Evolutionary conservation across 495 filamentous ascomycete genomes (phyloP).

Genomic region (Podospora australis): DNA sequence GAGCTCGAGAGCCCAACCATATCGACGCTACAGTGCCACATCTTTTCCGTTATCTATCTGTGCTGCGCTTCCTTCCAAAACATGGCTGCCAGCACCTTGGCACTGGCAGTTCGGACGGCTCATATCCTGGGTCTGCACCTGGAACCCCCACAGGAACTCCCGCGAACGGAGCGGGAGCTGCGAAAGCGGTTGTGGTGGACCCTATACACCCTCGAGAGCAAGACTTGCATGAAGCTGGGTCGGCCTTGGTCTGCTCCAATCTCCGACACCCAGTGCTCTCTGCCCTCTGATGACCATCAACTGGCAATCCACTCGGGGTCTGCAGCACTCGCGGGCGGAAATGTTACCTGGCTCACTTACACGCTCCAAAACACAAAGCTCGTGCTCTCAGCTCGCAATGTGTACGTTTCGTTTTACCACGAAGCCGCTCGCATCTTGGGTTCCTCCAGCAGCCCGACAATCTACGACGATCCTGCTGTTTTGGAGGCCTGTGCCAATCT

Average conservation of each 20-base stretch:
- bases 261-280: constrained; percentile 27
- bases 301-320: constrained; percentile 33
- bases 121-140: constrained; percentile 48
- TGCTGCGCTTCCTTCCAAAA: constrained; percentile 51
- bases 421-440: constrained; percentile 17
- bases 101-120: constrained; percentile 41
- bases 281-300: constrained; percentile 34
- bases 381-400: constrained; percentile 28
- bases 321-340: constrained; percentile 27
- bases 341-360: constrained; percentile 38
- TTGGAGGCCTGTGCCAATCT: constrained; percentile 24
- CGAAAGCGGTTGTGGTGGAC: constrained; percentile 49
- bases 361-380: constrained; percentile 35
- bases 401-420: constrained; percentile 36
- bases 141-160: constrained; percentile 35
- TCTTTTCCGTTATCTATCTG: constrained; percentile 53
- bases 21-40: constrained; percentile 47
- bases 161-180: constrained; percentile 33
- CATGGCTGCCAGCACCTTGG: constrained; percentile 37
- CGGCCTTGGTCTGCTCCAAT: constrained; percentile 37
- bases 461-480: constrained; percentile 20
- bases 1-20: constrained; percentile 47
- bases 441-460: constrained; percentile 6
- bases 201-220: constrained; percentile 42
- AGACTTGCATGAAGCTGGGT: constrained; percentile 46